Evolutionary conservation across 768 basidiomycete species (phyloP).

Genomic region (Leucocoprinus sp.): DNA sequence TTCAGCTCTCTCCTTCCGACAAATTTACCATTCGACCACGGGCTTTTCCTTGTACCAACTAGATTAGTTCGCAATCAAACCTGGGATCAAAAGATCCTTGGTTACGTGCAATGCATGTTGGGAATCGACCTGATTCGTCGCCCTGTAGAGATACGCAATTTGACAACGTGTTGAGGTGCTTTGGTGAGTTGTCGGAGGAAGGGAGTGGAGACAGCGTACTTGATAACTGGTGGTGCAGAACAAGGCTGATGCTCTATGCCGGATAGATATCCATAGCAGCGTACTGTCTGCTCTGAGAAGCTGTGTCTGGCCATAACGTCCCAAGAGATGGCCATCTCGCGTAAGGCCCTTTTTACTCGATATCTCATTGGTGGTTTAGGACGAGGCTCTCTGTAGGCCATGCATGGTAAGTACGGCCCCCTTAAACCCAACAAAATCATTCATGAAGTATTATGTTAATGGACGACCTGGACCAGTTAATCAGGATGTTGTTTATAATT

Average conservation of each 20-base stretch:
- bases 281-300: conserved; percentile 89
- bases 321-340: conserved; percentile 54
- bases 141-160: conserved; percentile 90
- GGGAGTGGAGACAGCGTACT: conserved; percentile 95
- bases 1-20: conserved; percentile 25
- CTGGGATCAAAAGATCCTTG: conserved; percentile 70
- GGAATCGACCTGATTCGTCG: conserved; percentile 80
- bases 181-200: conserved; percentile 83
- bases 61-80: conserved; percentile 30
- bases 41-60: conserved; percentile 23
- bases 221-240: conserved; percentile 75
- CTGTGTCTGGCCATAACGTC: conserved; percentile 74
- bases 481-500: conserved; percentile 98
- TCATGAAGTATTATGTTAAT: conserved; percentile 82
- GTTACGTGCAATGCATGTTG: conserved; percentile 87
- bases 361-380: conserved; percentile 62
- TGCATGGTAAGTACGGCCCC: conserved; percentile 60
- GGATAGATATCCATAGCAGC: conserved; percentile 87
- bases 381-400: conserved; percentile 74
- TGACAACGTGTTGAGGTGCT: conserved; percentile 58
- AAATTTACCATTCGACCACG: conserved; percentile 18
- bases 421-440: conserved; percentile 7
- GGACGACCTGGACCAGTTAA: conserved; percentile 96
- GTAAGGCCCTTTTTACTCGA: conserved; percentile 64
- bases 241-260: too few relatives aligned